Percentiles rank a stretch among this genome's conserved stretches.
These are phyloP conservation scores for Sugiyamaella smithiae DNA, from an alignment of 805 yeast species.

Conservation along the genomic window DNA sequence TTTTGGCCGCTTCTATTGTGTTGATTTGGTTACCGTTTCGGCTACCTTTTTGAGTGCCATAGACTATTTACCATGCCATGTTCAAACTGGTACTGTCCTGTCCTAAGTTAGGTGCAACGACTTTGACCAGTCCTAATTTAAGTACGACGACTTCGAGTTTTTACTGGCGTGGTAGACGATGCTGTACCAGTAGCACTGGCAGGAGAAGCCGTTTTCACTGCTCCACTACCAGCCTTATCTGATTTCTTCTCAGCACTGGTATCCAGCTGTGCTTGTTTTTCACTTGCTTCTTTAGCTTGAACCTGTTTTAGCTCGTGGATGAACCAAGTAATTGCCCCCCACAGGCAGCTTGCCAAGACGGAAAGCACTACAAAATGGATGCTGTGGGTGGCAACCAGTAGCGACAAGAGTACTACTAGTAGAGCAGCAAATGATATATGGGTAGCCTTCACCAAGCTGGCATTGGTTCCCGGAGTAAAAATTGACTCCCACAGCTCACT, in stretches of 20 bases:
- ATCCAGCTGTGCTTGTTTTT: constrained; percentile 12
- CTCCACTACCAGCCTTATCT: too few species aligned
- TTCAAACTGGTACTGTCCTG: too few species aligned
- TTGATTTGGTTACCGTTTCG: too few species aligned
- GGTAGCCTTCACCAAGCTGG: constrained; percentile 84
- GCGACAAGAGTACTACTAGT: constrained; percentile 50
- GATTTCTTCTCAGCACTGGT: constrained; percentile 10
- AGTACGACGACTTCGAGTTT: constrained; percentile 2
- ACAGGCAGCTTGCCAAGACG: constrained; percentile 60
- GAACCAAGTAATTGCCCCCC: constrained; percentile 88
- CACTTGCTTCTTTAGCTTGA: constrained; percentile 28
- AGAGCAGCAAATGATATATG: constrained; percentile 75
- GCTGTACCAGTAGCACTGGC: background rate
- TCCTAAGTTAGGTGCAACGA: too few species aligned
- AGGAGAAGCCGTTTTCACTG: too few species aligned
- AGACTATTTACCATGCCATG: too few species aligned
- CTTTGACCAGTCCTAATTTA: background rate
- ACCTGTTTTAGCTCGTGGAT: constrained; percentile 56
- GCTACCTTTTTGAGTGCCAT: too few species aligned
- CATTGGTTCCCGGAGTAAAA: constrained; percentile 90
- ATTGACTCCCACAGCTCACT: constrained; percentile 84
- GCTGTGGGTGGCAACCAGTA: constrained; percentile 58
- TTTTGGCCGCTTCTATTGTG: too few species aligned
- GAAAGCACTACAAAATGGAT: constrained; percentile 62
- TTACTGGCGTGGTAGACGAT: background rate